Conservation (phyloP, 75 land plant genomes). For the Selaginella tamariscina region DNA sequence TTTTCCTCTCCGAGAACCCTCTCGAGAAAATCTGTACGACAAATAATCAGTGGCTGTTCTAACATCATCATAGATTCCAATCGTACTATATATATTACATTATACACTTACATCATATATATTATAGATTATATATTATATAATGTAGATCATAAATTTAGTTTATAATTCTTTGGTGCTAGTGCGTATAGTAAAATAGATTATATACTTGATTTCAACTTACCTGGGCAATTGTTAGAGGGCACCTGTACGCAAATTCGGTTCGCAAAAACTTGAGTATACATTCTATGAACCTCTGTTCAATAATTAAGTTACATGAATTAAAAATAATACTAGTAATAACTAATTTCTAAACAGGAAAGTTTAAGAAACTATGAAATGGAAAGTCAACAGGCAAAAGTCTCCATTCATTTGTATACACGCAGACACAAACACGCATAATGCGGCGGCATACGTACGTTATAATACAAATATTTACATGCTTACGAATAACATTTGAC, state of each 20-base stretch:
- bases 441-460: too few relatives aligned
- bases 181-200: too few relatives aligned
- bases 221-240: constrained; percentile 9
- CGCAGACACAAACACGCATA: too few relatives aligned
- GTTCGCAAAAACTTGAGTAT: background rate
- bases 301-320: background rate
- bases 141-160: too few relatives aligned
- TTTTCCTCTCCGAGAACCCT: constrained; percentile 10
- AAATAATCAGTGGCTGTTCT: background rate
- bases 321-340: background rate
- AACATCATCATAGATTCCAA: background rate
- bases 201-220: background rate
- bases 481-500: too few relatives aligned
- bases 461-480: too few relatives aligned
- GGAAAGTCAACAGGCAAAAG: background rate
- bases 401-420: too few relatives aligned
- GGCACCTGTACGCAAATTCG: background rate
- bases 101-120: too few relatives aligned
- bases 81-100: background rate
- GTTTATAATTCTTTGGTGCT: too few relatives aligned
- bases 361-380: background rate
- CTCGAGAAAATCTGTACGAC: constrained; percentile 1
- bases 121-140: too few relatives aligned
- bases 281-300: constrained; percentile 10
- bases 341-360: background rate